Base-by-base conservation (phyloP, 495 filamentous ascomycete genomes). In the Neohortaea acidophila region DNA sequence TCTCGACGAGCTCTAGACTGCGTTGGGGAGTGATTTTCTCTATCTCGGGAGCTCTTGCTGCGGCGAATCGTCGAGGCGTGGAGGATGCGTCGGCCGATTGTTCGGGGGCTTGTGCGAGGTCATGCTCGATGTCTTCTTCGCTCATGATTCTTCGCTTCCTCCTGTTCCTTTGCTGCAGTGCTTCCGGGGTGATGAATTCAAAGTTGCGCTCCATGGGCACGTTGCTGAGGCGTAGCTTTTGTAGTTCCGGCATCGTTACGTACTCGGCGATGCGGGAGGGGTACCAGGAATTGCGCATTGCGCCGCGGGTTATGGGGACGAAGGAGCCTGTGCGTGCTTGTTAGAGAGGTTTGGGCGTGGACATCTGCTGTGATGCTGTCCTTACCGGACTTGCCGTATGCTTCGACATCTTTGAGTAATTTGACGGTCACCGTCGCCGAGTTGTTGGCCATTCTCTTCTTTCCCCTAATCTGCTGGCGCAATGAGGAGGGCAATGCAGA, bases 351-450 rank as follows among this genome's bases (percentile, higher is more conserved):
- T n/a, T 42, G 10, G 26, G 19, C 17, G 4, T 5, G 19, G 1
- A 41, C 12, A 9, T 1, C 33, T n/a, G n/a, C n/a, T 14, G 4
- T 0, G 22, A 2, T 12, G 9, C 4, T 0, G 18, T 32, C 12
- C 56, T 21, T 52, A 77, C 75, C 65, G 61, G 66, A 67, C 41
- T 65, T 61, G 10, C 76, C 78, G 51, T 69, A 79, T 28, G 60
- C 62, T 32, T 59, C 63, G 17, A 79, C 67, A 49, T 79, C 70
- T 44, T 66, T 50, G 5, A 74, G 55, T 40, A 81, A 58, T 35
- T 68, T 66, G 37, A 79, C 77, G 15, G 72, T 64, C 21, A 79
- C 56, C 15, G 61, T 64, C n/a, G 56, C 45, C n/a, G 54, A 47
- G 43, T 49, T 42, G 44, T 67, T 68, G 18, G 55, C 55, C 31